Evolutionary conservation across 352 stramenopile species (phyloP).

Genomic region (Thalassiosira exigua): DNA sequence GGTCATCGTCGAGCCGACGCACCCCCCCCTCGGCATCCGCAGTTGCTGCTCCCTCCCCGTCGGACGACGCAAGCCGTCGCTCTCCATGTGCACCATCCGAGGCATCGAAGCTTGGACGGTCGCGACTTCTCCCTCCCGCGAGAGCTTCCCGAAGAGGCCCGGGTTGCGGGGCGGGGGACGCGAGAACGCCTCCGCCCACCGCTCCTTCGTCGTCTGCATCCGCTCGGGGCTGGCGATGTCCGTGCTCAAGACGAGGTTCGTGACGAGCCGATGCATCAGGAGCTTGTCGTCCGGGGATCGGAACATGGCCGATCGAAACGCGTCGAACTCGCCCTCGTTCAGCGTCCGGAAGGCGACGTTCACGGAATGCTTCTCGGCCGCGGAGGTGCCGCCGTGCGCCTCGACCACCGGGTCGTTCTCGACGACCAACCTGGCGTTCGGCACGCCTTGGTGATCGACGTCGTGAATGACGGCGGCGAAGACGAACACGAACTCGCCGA

Average conservation of each 20-base stretch:
- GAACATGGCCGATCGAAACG: constrained; percentile 39
- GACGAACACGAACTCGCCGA: constrained; percentile 61
- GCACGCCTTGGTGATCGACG: constrained; percentile 69
- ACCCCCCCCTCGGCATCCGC: not conserved
- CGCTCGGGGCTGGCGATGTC: constrained; percentile 56
- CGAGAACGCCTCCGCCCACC: constrained; percentile 65
- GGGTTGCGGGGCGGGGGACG: no score
- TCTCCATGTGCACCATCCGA: constrained; percentile 19
- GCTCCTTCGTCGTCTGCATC: constrained; percentile 51
- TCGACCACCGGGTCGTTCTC: constrained; percentile 51
- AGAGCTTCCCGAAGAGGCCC: constrained; percentile 16
- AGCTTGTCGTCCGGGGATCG: constrained; percentile 22
- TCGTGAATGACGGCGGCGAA: constrained; percentile 73
- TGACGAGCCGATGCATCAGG: constrained; percentile 45
- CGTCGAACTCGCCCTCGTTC: constrained; percentile 31
- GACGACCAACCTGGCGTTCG: constrained; percentile 45
- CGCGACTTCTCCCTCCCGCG: constrained; percentile 8
- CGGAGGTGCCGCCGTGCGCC: constrained; percentile 53
- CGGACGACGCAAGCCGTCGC: not conserved
- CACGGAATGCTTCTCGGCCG: constrained; percentile 54
- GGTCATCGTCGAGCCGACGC: constrained; percentile 1
- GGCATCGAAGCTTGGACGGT: not conserved
- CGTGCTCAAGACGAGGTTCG: constrained; percentile 53
- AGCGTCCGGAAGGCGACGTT: constrained; percentile 52
- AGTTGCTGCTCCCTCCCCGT: not conserved